Evolutionary conservation across 441 rosid genomes (phyloP).

Genomic region (Adansonia grandidieri): DNA sequence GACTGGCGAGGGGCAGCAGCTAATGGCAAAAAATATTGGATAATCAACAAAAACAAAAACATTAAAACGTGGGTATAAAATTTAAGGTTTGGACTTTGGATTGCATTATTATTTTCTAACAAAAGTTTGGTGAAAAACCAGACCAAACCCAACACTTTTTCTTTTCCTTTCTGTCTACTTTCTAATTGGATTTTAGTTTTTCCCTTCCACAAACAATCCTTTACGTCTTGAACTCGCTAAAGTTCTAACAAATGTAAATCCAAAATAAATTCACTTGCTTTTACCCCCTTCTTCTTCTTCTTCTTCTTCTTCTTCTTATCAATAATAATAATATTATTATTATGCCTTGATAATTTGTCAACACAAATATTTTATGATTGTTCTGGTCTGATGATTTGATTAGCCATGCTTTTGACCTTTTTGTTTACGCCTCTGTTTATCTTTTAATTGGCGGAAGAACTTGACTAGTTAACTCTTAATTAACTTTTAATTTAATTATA

Average conservation of each 20-base stretch:
- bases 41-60: neutral
- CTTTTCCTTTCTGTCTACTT: neutral
- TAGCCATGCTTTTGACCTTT: neutral
- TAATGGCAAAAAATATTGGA: neutral
- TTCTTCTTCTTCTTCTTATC: no score
- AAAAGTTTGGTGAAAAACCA: constrained; percentile 27
- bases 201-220: constrained; percentile 15
- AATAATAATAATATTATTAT: no score
- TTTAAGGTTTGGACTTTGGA: neutral
- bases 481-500: neutral
- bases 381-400: neutral
- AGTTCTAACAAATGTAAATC: neutral
- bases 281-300: neutral
- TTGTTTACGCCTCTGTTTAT: neutral
- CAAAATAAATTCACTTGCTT: constrained; percentile 15
- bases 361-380: neutral
- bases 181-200: neutral
- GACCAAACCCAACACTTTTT: neutral
- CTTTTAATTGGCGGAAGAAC: neutral
- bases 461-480: neutral
- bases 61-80: neutral
- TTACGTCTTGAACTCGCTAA: constrained; percentile 28
- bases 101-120: neutral
- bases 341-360: neutral
- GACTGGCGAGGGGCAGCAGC: neutral